Evolutionary conservation across 2,329 filamentous ascomycete species (phyloP), one percentile per base, ranked within the genome.

Genomic region (Talaromyces sp.): DNA sequence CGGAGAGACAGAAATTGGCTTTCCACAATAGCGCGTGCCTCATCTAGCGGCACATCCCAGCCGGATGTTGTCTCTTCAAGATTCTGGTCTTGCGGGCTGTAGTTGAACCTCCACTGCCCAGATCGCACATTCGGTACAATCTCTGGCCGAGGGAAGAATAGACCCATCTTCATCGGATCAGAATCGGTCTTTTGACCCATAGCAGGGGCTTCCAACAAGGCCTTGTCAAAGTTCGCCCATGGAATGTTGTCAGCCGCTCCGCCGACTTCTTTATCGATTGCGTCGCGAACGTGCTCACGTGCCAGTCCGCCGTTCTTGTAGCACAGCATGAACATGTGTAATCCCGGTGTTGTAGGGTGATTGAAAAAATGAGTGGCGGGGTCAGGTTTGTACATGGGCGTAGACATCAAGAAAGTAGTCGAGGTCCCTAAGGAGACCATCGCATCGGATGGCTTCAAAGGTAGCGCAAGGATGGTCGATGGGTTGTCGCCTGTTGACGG

Each of bases 271-370:
- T 74, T 69, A 65, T 92, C 89, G 59, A 98, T 85, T 0, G 85
- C 83, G 72, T 99, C 92, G 61, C 95, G 89, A 66, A 98, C 86
- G 70, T 90, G 88, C 75, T 99, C 95, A 50, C 95, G 89, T 1
- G 95, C 93, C 1, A 98, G 86, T 1, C 92, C 92, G 68, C 95
- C 95, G 78, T 99, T 99, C 79, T 98, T 98, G 82, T 98, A 99
- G 83, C 95, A 99, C 39, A 99, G 86, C 95, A 99, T 99, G 79
- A 99, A 98, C 95, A 99, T 98, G 84, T 96, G 97, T 64, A 97
- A 85, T 1, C 90, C 92, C 0, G 88, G 81, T 0, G 92, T 96
- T 50, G 92, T 95, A 1, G 95, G 95, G 77, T 98, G 93, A 80
- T 97, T 96, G 85, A 98, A 96, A 82, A 98, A 96, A 80, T 99